phyloP scores from a whole-genome alignment of 2,329 filamentous ascomycete genomes.

The Ophiostoma montium region DNA sequence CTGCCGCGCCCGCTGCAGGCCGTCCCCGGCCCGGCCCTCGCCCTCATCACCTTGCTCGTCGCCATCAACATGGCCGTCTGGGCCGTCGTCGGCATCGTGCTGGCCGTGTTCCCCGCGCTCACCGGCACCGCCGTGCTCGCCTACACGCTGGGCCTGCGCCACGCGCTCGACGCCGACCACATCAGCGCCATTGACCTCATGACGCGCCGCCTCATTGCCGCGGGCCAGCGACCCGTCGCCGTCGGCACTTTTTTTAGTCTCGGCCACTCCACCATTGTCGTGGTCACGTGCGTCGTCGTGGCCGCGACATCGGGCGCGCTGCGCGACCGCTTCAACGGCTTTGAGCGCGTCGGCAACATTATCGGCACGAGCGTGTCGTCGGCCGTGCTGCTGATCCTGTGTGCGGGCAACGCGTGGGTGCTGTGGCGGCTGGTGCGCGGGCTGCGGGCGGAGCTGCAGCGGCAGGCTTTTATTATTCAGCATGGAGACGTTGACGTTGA shows the following conservation, averaged over 20 bases:
- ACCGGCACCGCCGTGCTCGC: constrained; percentile 71
- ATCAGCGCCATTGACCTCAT: constrained; percentile 79
- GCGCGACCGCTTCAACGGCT: constrained; percentile 64
- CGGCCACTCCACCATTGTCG: constrained; percentile 84
- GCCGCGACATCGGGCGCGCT: constrained; percentile 81
- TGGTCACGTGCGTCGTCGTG: constrained; percentile 81
- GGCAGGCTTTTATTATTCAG: constrained; percentile 19
- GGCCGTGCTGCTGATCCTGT: constrained; percentile 67
- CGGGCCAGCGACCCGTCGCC: constrained; percentile 73
- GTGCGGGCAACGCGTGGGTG: constrained; percentile 74
- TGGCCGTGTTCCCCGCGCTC: constrained; percentile 43
- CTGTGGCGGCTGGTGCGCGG: constrained; percentile 61
- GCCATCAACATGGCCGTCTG: constrained; percentile 40
- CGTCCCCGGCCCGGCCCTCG: constrained; percentile 23
- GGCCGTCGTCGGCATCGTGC: constrained; percentile 36
- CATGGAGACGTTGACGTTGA: constrained; percentile 14
- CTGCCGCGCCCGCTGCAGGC: constrained; percentile 18
- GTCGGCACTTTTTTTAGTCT: constrained; percentile 92
- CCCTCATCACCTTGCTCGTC: constrained; percentile 37
- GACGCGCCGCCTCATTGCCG: constrained; percentile 76
- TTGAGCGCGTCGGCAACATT: constrained; percentile 69
- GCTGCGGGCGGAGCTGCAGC: constrained; percentile 45
- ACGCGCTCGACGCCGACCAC: constrained; percentile 97
- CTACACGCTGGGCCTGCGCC: constrained; percentile 78
- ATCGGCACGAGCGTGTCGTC: constrained; percentile 82